Evolutionary conservation across 768 basidiomycete genomes (phyloP).

Genomic region (Sarcomyxa edulis): DNA sequence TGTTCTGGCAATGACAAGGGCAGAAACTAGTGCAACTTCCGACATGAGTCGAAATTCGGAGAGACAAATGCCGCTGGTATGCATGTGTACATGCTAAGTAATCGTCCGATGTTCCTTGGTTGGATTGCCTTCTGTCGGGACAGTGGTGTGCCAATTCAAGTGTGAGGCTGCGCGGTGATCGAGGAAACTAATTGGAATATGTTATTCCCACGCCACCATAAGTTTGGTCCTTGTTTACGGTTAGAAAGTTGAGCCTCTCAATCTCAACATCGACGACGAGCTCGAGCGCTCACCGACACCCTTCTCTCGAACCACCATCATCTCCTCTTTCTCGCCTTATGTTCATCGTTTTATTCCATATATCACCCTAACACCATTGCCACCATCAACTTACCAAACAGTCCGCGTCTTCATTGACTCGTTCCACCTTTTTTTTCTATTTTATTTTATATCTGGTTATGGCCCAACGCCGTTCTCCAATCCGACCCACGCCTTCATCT

Average conservation of each 20-base stretch:
- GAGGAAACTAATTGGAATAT: neutral
- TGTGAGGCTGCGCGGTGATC: neutral
- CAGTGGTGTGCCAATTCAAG: neutral
- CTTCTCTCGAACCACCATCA: neutral
- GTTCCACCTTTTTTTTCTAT: slow-evolving; percentile 8
- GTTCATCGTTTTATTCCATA: neutral
- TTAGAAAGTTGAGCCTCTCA: slow-evolving; percentile 6
- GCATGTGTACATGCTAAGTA: slow-evolving; percentile 15
- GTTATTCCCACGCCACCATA: slow-evolving; percentile 1
- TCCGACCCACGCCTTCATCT: slow-evolving; percentile 29
- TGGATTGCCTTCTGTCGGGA: neutral
- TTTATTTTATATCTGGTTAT: slow-evolving; percentile 21
- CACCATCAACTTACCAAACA: slow-evolving; percentile 7
- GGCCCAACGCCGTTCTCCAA: slow-evolving; percentile 41
- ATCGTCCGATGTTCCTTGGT: slow-evolving; percentile 7
- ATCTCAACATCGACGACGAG: slow-evolving; percentile 5
- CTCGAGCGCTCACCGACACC: no score
- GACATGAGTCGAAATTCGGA: no score
- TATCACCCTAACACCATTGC: slow-evolving; percentile 7
- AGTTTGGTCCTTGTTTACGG: slow-evolving; percentile 4
- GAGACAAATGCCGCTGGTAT: slow-evolving; percentile 16
- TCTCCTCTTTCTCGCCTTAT: neutral
- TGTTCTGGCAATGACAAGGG: slow-evolving; percentile 20
- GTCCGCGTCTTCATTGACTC: neutral
- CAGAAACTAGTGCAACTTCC: neutral